Base-by-base conservation (phyloP, 1,284 basidiomycete species). In the Golubevia sp. region DNA sequence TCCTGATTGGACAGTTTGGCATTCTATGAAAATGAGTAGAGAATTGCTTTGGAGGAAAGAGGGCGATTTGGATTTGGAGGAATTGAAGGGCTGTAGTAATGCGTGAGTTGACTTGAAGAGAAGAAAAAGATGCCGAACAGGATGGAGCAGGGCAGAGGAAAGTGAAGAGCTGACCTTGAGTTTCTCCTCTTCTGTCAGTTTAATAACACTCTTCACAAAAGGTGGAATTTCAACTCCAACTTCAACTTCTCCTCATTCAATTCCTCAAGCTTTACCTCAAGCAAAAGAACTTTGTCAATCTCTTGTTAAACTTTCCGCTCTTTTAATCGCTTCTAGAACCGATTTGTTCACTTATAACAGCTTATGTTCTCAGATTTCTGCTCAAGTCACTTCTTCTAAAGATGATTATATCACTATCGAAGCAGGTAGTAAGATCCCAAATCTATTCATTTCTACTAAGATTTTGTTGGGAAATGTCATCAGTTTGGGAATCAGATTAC, bases 1-100 rank as follows among this genome's bases (percentile, higher is more conserved):
- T 15, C 74, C 73, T 2, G 68, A 77, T 38, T 79, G 76, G 76
- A 55, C 61, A 34, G 70, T 64, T 2, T 77, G 66, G 58, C 76
- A 79, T 54, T 71, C 74, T 1, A 62, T 67, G 15, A 63, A 70
- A 1, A 25, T 70, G 11, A 74, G 73, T 0, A 21, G 76, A 7
- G 74, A 79, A 56, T 49, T 76, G 18, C 62, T 71, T n/a, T 79
- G 67, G 59, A 34, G 30, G 11, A 25, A 51, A n/a, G 27, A 55
- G 4, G 23, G 27, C 13, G 51, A 44, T 8, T 20, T 67, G 27
- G 58, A 62, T 1, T 48, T 67, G 53, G 21, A 49, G n/a, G 11
- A 67, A n/a, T 56, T 67, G 7, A 49, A 59, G 6, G 24, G 8
- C 1, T 54, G 58, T 48, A 59, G 61, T 8, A 63, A 67, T 30